Evolutionary conservation across 345 rosid genomes (phyloP).

Genomic region (thale cress (Arabidopsis thaliana)): DNA sequence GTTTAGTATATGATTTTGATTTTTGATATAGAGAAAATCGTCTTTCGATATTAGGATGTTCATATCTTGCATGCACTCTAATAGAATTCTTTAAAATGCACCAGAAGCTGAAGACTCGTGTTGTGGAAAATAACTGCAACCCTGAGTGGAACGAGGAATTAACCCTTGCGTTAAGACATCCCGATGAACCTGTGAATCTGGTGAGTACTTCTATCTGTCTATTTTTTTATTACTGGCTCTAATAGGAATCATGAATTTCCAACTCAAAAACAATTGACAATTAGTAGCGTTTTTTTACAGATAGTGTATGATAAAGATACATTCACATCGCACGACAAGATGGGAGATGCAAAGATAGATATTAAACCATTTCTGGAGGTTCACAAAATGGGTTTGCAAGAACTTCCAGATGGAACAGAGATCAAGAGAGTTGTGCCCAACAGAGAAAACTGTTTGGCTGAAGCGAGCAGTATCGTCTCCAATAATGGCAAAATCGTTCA

Average conservation of each 20-base stretch:
- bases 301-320: conserved; percentile 80
- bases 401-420: conserved; percentile 61
- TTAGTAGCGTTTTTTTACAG: conserved; percentile 36
- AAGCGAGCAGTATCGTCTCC: conserved; percentile 60
- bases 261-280: not conserved
- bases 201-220: conserved; percentile 46
- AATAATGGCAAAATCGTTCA: conserved; percentile 58
- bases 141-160: conserved; percentile 88
- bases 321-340: conserved; percentile 66
- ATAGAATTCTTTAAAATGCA: conserved; percentile 11
- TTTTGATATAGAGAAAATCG: not conserved
- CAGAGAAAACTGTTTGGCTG: conserved; percentile 56
- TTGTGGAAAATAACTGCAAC: conserved; percentile 69
- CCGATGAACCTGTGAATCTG: conserved; percentile 53
- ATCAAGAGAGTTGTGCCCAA: conserved; percentile 56
- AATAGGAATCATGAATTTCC: not conserved
- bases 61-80: conserved; percentile 10
- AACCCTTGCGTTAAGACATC: conserved; percentile 62
- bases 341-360: conserved; percentile 85
- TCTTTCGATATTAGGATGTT: not conserved
- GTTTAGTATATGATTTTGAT: conserved; percentile 10
- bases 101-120: conserved; percentile 73
- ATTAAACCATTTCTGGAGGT: conserved; percentile 61
- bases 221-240: not conserved
- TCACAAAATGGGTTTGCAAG: conserved; percentile 49